Evolutionary conservation across 2,329 filamentous ascomycete species (phyloP).

Genomic region (Cladosporium sp.): DNA sequence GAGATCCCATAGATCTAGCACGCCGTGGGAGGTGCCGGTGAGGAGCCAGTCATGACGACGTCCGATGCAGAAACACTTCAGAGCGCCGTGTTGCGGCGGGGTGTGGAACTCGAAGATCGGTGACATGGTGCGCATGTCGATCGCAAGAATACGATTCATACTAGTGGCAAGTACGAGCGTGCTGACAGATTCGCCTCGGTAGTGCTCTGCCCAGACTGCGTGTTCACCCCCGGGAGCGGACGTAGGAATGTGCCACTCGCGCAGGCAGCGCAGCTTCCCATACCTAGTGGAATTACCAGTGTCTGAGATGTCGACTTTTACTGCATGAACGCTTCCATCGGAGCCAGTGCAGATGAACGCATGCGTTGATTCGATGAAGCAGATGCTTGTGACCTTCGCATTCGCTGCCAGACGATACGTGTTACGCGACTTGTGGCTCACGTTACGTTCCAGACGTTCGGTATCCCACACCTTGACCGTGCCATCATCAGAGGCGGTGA

Average conservation of each 20-base stretch:
- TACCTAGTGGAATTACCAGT: conserved; percentile 56
- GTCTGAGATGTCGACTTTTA: conserved; percentile 66
- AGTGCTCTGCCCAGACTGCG: conserved; percentile 88
- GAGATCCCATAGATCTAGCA: conserved; percentile 91
- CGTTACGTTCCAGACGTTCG: conserved; percentile 79
- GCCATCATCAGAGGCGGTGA: conserved; percentile 88
- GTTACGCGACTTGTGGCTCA: conserved; percentile 79
- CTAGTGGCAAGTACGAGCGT: conserved; percentile 82
- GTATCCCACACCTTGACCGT: conserved; percentile 92
- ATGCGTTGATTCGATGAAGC: conserved; percentile 90
- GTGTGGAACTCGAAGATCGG: conserved; percentile 76
- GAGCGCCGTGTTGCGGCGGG: conserved; percentile 82
- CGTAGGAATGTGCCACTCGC: conserved; percentile 68
- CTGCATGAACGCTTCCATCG: conserved; percentile 84
- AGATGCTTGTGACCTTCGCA: conserved; percentile 70
- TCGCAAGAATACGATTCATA: conserved; percentile 70
- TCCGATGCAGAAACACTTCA: conserved; percentile 87
- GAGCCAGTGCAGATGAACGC: conserved; percentile 86
- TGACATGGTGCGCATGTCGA: conserved; percentile 83
- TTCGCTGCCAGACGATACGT: conserved; percentile 70
- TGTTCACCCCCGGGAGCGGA: conserved; percentile 53
- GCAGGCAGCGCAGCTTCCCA: conserved; percentile 66
- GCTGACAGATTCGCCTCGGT: conserved; percentile 74
- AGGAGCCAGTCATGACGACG: conserved; percentile 83
- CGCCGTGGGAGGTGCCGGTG: conserved; percentile 84